Conservation (phyloP, 164 flowering plant species). For the Vitis amurensis region DNA sequence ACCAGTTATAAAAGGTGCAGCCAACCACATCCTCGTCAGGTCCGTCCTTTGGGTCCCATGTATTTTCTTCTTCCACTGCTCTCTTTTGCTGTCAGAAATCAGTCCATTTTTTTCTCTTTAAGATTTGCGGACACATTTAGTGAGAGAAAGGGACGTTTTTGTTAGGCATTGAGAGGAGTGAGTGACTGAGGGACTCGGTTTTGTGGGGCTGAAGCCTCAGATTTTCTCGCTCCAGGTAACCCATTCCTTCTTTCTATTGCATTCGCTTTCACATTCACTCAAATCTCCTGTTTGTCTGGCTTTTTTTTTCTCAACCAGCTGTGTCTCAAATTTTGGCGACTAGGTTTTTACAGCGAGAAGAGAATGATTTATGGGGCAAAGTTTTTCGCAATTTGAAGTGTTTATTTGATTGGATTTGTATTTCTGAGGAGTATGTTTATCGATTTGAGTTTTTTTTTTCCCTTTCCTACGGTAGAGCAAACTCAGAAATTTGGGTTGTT, state of each 20-base stretch:
- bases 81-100: conserved; percentile 12
- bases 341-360: no score
- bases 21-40: conserved; percentile 25
- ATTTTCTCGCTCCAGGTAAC: conserved; percentile 12
- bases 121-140: conserved; percentile 5
- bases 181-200: not conserved
- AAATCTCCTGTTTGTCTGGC: not conserved
- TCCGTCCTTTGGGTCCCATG: conserved; percentile 30
- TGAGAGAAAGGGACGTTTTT: not conserved
- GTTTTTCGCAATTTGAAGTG: no score
- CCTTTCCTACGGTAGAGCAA: conserved; percentile 3
- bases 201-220: not conserved
- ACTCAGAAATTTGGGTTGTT: conserved; percentile 7
- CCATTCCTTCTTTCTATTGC: conserved; percentile 3
- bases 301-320: not conserved
- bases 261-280: not conserved
- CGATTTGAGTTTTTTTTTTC: not conserved
- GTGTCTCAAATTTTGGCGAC: not conserved
- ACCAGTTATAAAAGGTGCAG: conserved; percentile 1
- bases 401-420: conserved; percentile 1
- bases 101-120: not conserved
- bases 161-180: not conserved
- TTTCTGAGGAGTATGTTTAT: not conserved
- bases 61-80: conserved; percentile 21
- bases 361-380: no score